These are phyloP conservation scores for Oidium heveae DNA, from an alignment of 2,329 filamentous ascomycete species.

Conservation along the genomic window DNA sequence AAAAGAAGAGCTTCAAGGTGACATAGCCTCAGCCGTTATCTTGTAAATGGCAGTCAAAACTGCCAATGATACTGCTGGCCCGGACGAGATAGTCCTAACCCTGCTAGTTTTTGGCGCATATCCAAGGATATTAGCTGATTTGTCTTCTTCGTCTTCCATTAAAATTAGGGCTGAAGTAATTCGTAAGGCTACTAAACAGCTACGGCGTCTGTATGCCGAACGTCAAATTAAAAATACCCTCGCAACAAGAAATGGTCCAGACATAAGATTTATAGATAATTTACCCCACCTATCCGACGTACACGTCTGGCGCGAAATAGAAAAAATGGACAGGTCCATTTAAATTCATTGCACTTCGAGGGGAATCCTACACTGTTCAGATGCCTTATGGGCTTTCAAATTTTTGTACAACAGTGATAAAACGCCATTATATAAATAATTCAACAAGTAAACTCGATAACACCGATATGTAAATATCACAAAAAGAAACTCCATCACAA, in stretches of 20 bases:
- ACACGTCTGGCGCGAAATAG: not conserved
- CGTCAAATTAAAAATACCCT: not conserved
- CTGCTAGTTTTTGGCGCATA: conserved; percentile 1
- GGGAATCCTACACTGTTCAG: no score
- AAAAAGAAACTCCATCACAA: no score
- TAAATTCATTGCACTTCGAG: no score
- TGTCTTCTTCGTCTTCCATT: not conserved
- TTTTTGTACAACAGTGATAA: no score
- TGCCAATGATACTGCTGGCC: not conserved
- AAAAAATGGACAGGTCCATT: no score
- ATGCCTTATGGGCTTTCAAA: no score
- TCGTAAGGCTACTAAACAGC: no score
- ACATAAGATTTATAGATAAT: not conserved
- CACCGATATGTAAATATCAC: no score
- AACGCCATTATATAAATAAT: no score
- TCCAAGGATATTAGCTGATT: not conserved
- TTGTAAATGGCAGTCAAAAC: not conserved
- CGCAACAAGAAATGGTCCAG: not conserved
- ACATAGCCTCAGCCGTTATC: not conserved
- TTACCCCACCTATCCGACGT: not conserved
- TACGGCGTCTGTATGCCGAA: not conserved
- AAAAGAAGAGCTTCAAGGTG: not conserved
- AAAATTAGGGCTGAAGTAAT: not conserved
- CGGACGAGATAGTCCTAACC: not conserved
- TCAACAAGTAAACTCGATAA: no score